Conservation (phyloP, 2,329 filamentous ascomycete genomes). For the Aspergillus candidus region DNA sequence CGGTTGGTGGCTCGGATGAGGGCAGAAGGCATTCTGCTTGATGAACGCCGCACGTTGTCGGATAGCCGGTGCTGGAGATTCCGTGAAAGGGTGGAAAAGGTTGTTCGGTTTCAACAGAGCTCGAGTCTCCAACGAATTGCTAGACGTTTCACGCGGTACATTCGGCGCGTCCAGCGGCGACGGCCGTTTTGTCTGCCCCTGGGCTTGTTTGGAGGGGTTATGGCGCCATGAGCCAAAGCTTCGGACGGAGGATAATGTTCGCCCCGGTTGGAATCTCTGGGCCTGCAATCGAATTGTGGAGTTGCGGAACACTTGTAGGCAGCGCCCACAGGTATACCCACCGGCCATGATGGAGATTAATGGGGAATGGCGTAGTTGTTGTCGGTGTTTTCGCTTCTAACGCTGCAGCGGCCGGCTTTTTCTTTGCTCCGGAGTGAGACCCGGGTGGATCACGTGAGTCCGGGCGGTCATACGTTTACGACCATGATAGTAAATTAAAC, state of each 20-base stretch:
- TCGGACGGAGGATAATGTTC: constrained; percentile 21
- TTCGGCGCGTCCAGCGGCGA: constrained; percentile 6
- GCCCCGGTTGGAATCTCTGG: constrained; percentile 19
- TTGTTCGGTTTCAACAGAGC: constrained; percentile 63
- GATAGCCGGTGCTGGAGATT: constrained; percentile 83
- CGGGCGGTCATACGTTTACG: no score
- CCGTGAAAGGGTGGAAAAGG: constrained; percentile 86
- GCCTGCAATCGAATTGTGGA: constrained; percentile 17
- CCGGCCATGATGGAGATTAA: constrained; percentile 24
- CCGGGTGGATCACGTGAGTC: no score
- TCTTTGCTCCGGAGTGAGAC: no score
- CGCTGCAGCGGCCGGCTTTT: no score
- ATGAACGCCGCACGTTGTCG: constrained; percentile 84
- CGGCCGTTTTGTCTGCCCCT: constrained; percentile 15
- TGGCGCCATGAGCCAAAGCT: constrained; percentile 25
- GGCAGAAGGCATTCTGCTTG: constrained; percentile 86
- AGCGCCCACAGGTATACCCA: constrained; percentile 38
- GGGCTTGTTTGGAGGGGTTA: constrained; percentile 14
- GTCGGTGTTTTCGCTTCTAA: no score
- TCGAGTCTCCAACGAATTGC: constrained; percentile 21
- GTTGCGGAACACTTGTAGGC: constrained; percentile 30
- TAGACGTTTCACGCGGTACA: constrained; percentile 14
- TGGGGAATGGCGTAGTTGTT: constrained; percentile 12
- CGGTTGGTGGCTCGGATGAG: constrained; percentile 78
- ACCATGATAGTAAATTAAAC: no score